Base-by-base conservation (phyloP, 176 grass and related monocot species). In the Bolboschoenus planiculmis region DNA sequence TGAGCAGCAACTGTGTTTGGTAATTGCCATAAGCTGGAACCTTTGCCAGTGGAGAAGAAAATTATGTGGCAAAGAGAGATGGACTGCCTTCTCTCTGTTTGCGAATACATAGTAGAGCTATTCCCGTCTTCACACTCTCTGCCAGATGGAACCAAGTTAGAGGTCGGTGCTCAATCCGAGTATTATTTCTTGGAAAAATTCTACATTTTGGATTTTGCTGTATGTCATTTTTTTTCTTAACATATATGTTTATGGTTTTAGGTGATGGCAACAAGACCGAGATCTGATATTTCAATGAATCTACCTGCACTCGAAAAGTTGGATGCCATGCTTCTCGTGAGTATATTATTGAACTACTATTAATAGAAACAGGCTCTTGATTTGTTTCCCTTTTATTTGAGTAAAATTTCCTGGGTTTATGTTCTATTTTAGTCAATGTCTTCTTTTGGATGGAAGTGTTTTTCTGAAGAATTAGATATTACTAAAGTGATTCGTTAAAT, bases 271-370 rank as follows among this genome's bases (percentile, higher is more conserved):
- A 88, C 95, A 1, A 74, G 90, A 56, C 90, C 90, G 21, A 88
- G 95, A 81, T 47, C 87, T 50, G 95, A 98, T 78, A 88, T 98
- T 78, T 87, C 88, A 70, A 87, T 98, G 55, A 98, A 91, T 86
- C 95, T 98, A 6, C 95, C 92, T 4, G 92, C 92, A 7, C 92
- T 98, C 60, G 87, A 95, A 77, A 98, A 98, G 62, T 88, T 95
- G 20, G 95, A 98, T 56, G 87, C 90, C 64, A 93, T 98, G 95
- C 67, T 98, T 31, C 90, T 95, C 2, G 95, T 97, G 88, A 87
- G 89, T 42, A 61, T 57, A 53, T 14, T 65, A 24, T 18, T 34
- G 55, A 0, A 11, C 34, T 47, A 5, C 8, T 27, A 56, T 23
- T 43, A 58, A 27, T 33, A 40, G 3, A 5, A 74, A 78, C 5